These are phyloP conservation scores for Pseudoturritis turrita DNA, from an alignment of 345 rosid species.

Conservation along the genomic window DNA sequence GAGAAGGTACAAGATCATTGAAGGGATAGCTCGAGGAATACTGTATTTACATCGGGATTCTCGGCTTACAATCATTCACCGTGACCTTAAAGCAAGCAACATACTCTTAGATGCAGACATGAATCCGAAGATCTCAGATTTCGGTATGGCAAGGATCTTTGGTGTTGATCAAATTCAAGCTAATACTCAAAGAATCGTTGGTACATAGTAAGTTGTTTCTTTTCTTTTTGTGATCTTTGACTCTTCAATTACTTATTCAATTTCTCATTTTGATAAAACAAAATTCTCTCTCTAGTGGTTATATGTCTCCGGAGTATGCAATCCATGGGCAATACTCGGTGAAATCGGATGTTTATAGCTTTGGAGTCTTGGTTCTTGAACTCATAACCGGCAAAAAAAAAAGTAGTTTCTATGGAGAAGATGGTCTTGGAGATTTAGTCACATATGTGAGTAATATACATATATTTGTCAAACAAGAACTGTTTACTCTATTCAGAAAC, in stretches of 20 bases:
- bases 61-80: slow-evolving; percentile 44
- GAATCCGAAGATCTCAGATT: slow-evolving; percentile 43
- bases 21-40: slow-evolving; percentile 50
- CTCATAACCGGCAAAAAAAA: slow-evolving; percentile 33
- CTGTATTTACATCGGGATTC: slow-evolving; percentile 58
- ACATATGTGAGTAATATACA: slow-evolving; percentile 30
- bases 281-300: slow-evolving; percentile 27
- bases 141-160: slow-evolving; percentile 44
- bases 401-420: slow-evolving; percentile 23
- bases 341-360: slow-evolving; percentile 40
- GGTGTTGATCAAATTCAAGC: slow-evolving; percentile 37
- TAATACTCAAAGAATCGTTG: slow-evolving; percentile 31
- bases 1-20: slow-evolving; percentile 43
- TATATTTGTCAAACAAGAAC: background rate
- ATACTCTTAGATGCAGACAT: slow-evolving; percentile 35
- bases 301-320: slow-evolving; percentile 46
- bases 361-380: slow-evolving; percentile 38
- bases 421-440: slow-evolving; percentile 24
- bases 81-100: slow-evolving; percentile 51
- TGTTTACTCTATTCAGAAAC: background rate
- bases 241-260: background rate
- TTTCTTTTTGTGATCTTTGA: background rate
- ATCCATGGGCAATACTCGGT: slow-evolving; percentile 35
- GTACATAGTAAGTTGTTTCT: slow-evolving; percentile 37
- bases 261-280: background rate